Conservation (phyloP, 2,329 filamentous ascomycete species). For the Pseudogymnoascus sp. region DNA sequence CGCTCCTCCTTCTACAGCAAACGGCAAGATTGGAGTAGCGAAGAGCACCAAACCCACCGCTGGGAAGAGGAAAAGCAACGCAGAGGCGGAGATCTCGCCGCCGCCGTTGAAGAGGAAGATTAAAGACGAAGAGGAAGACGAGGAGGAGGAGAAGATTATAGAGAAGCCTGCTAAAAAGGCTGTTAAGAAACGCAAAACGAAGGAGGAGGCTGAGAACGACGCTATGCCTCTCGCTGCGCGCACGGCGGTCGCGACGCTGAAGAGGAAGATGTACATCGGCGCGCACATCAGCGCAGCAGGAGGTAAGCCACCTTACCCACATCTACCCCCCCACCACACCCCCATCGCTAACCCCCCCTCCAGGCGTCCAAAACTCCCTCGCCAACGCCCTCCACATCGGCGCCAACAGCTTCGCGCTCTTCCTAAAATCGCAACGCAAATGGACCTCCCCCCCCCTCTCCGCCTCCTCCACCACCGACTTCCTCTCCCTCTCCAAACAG, state of each 20-base stretch:
- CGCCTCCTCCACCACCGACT: conserved; percentile 57
- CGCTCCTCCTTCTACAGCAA: background rate
- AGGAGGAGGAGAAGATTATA: conserved; percentile 15
- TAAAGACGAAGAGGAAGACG: conserved; percentile 23
- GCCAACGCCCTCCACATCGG: conserved; percentile 71
- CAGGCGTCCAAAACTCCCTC: conserved; percentile 83
- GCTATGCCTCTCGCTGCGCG: conserved; percentile 59
- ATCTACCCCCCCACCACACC: too few species aligned
- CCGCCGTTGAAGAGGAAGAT: conserved; percentile 13
- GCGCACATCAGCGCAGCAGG: conserved; percentile 88
- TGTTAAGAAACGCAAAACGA: conserved; percentile 42
- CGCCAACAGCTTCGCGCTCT: conserved; percentile 87
- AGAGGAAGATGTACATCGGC: conserved; percentile 70
- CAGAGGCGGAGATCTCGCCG: background rate
- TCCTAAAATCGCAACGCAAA: conserved; percentile 93
- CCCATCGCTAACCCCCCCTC: too few species aligned
- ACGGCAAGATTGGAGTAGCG: background rate
- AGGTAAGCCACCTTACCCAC: too few species aligned
- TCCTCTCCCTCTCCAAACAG: conserved; percentile 57
- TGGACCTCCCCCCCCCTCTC: conserved; percentile 78
- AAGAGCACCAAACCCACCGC: background rate
- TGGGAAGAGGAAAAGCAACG: background rate
- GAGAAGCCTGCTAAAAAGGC: conserved; percentile 18
- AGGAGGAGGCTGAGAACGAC: conserved; percentile 46
- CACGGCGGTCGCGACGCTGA: conserved; percentile 54